Base-by-base conservation (phyloP, 1,139 yeast species). In the Ogataea hybrid region DNA sequence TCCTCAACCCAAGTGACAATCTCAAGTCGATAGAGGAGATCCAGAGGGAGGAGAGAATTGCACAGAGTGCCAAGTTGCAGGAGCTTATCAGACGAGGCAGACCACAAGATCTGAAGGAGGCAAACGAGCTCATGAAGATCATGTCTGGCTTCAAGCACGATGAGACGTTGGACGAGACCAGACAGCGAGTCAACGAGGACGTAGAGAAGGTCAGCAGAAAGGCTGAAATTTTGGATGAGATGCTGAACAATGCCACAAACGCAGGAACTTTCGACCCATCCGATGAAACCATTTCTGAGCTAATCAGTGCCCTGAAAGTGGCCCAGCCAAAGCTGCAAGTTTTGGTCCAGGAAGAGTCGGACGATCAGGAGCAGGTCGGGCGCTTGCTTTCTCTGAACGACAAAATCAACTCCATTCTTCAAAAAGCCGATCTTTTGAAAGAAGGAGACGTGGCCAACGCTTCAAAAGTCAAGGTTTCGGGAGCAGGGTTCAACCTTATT, bases 71-170 rank as follows among this genome's bases (percentile, higher is more conserved):
- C 14, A 94, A 94, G 66, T 75, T 92, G 50, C 98, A 94, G 66
- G 98, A 94, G 63, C 74, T 92, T 51, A 85, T 92, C 51, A 82
- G 97, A 67, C 77, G 97, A 58, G 98, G 98, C 25, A 85, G 88
- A 63, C 97, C 98, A 2, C 87, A 84, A 51, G 99, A 92, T 65
- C 76, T 92, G 59, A 89, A 85, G 58, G 98, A 92, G 64, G 99
- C 99, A 29, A 92, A 92, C 64, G 86, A 85, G 55, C 75, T 92
- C 62, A 94, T 92, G 98, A 89, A 90, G 62, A 81, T 92, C 54
- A 90, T 92, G 97, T 96, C 98, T 8, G 99, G 99, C 3, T 92
- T 87, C 69, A 84, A 84, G 64, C 94, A 87, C 51, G 96, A 94
- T 62, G 62, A 57, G 32, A 66, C 70, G 28, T 67, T 73, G 33